Conservation (phyloP, 2,329 filamentous ascomycete genomes). For the Tolypocladium paradoxum region DNA sequence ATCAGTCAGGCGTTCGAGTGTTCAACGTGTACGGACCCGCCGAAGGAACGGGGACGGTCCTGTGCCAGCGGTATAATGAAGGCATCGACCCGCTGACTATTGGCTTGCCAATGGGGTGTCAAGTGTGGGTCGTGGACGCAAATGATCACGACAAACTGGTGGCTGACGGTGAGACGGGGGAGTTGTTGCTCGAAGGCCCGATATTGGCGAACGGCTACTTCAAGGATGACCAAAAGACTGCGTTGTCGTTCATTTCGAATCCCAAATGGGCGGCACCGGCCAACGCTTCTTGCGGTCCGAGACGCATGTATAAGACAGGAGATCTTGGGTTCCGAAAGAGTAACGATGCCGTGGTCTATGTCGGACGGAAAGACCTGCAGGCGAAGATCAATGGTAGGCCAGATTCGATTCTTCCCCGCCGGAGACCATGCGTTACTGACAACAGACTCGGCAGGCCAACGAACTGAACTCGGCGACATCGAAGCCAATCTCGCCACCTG, state of each 20-base stretch:
- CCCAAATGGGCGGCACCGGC: conserved; percentile 22
- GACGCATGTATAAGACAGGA: conserved; percentile 31
- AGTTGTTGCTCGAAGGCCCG: conserved; percentile 16
- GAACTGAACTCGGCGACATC: conserved; percentile 32
- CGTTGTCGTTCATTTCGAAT: conserved; percentile 24
- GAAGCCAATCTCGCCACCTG: conserved; percentile 4
- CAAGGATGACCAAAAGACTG: conserved; percentile 11
- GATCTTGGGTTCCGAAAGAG: conserved; percentile 31
- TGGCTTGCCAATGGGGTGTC: background rate
- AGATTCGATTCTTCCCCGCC: background rate
- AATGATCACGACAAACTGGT: conserved; percentile 8
- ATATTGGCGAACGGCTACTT: conserved; percentile 14
- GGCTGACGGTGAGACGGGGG: conserved; percentile 11
- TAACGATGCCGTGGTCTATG: conserved; percentile 27
- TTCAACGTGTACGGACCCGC: background rate
- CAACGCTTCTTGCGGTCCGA: background rate
- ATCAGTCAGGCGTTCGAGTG: background rate
- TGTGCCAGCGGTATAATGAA: background rate
- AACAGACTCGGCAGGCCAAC: conserved; percentile 27
- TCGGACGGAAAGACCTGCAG: conserved; percentile 45
- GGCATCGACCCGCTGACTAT: background rate
- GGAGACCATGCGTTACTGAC: background rate
- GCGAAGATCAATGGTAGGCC: conserved; percentile 36
- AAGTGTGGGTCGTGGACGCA: conserved; percentile 12
- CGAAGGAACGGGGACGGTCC: background rate